Evolutionary conservation across 176 grass and related monocot species (phyloP).

Genomic region (Carex littledalei): DNA sequence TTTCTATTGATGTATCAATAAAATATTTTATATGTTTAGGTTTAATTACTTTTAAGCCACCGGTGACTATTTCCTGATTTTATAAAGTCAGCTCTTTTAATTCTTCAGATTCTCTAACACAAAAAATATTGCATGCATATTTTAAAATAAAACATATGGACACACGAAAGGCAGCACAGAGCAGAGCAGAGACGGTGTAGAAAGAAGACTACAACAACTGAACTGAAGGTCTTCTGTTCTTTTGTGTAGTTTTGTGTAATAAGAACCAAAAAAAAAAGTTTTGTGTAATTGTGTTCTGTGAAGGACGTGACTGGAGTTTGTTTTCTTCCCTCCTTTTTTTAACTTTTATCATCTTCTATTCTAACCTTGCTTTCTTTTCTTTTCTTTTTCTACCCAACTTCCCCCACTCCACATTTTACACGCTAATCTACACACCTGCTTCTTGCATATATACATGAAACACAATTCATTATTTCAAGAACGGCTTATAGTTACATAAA

Average conservation of each 20-base stretch:
- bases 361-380: slow-evolving; percentile 1
- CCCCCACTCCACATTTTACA: neutral
- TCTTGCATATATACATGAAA: neutral
- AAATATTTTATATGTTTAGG: too few species aligned
- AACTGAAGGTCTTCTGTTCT: neutral
- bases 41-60: too few species aligned
- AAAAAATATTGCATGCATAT: too few species aligned
- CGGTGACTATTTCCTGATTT: too few species aligned
- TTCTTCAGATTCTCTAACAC: too few species aligned
- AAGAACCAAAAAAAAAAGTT: too few species aligned
- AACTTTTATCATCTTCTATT: slow-evolving; percentile 3
- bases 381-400: neutral
- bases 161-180: neutral
- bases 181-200: neutral
- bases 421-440: neutral
- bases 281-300: slow-evolving; percentile 5
- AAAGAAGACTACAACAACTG: too few species aligned
- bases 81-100: too few species aligned
- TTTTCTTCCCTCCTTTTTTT: neutral
- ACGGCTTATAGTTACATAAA: neutral
- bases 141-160: too few species aligned
- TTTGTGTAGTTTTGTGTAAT: too few species aligned
- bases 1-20: too few species aligned
- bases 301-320: slow-evolving; percentile 16
- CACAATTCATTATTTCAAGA: neutral